Evolutionary conservation across 768 basidiomycete species (phyloP), one percentile per base, ranked within the genome.

Genomic region (Panellus pusillus): DNA sequence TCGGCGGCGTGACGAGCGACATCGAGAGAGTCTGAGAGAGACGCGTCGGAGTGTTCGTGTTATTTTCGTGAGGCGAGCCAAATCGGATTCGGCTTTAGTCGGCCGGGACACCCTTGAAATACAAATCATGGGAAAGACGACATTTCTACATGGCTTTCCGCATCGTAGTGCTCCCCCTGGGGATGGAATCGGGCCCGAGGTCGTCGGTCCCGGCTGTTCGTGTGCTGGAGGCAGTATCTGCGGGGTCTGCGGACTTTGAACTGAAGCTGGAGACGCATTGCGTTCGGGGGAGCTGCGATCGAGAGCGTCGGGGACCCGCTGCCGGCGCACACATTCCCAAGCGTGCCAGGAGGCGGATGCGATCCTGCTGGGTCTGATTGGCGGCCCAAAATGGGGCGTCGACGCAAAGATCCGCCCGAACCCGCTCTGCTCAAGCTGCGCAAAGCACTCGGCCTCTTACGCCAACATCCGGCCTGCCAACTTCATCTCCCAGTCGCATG

Each of bases 361-460:
- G 14, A 91, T 99, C 61, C 77, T 99, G 28, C 86, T 99, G 83
- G 97, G 97, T 93, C 41, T 38, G 17, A 91, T 98, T 61, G 97
- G 97, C 54, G 97, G 97, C n/a, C 97, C 97, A 13, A 98, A 98
- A 72, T 99, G 97, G 97, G 95, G 93, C 44, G 89, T 95, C 3
- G 82, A 86, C 52, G 80, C 83, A 55, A 87, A 88, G 69, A 83
- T 98, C 49, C 86, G 97, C 97, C 97, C 15, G 97, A 99, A 70
- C 83, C 84, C 56, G 97, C 97, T 50, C 81, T 99, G 11, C 84
- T 99, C 27, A 68, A 75, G 7, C 81, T 99, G 47, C 87, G 97
- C 61, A 98, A 99, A 72, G 84, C 82, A 27, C 86, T 98, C 49
- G 96, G 94, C 18, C 82, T 98, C n/a, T 44, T 98, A 95, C 73